Evolutionary conservation across 768 basidiomycete species (phyloP).

Genomic region (Rhodosporidiobolus sp.): DNA sequence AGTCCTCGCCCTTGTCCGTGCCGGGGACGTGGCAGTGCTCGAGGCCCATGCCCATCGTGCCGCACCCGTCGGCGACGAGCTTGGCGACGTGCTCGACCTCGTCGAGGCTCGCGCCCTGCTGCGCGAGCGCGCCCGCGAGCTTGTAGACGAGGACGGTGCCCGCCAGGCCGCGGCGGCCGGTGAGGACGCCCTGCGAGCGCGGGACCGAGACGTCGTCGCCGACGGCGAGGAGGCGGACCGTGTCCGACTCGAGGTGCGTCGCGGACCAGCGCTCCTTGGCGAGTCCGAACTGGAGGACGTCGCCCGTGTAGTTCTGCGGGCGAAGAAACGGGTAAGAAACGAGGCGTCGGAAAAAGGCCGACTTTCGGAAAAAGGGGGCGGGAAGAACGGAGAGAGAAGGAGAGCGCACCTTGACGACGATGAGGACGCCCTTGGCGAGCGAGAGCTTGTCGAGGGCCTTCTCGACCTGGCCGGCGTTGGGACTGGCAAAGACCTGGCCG

Average conservation of each 20-base stretch:
- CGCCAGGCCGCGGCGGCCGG: conserved; percentile 51
- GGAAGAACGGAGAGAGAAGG: too few relatives aligned
- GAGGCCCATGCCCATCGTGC: conserved; percentile 51
- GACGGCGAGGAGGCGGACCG: conserved; percentile 48
- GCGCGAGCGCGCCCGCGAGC: conserved; percentile 49
- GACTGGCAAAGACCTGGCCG: conserved; percentile 86
- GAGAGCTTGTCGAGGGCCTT: conserved; percentile 62
- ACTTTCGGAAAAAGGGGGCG: too few relatives aligned
- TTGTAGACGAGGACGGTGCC: conserved; percentile 53
- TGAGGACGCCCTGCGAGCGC: conserved; percentile 50
- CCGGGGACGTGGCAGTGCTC: conserved; percentile 53
- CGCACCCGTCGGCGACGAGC: conserved; percentile 45
- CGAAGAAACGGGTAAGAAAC: neutral
- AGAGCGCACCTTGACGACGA: conserved; percentile 16
- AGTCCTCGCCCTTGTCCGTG: conserved; percentile 46
- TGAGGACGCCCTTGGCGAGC: neutral
- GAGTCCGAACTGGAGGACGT: conserved; percentile 52
- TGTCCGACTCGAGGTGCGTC: conserved; percentile 43
- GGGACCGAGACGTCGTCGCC: conserved; percentile 53
- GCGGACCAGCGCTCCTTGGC: conserved; percentile 44
- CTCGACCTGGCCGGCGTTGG: conserved; percentile 77
- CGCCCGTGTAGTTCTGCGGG: conserved; percentile 38
- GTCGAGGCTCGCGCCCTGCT: conserved; percentile 47
- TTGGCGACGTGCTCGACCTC: conserved; percentile 47
- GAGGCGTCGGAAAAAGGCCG: neutral